Evolutionary conservation across 305 asterid species (phyloP), one percentile per base, ranked within the genome.

Genomic region (Solanum aculeatissimum): DNA sequence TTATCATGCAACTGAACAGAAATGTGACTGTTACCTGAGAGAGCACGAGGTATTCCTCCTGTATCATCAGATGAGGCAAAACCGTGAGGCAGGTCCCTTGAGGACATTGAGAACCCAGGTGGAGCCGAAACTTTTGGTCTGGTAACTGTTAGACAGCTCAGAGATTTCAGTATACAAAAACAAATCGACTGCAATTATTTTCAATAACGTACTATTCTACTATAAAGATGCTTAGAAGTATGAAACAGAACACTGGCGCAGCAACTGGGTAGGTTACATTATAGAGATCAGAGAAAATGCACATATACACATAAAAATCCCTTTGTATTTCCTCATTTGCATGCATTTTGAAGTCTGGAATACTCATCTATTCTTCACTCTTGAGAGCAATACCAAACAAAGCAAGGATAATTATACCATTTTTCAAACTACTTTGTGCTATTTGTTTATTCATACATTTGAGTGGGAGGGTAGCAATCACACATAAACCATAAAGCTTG

Each of bases 51-150:
- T 51, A 90, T 85, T 58, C 87, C 70, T 70, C 91, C 89, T 9
- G 88, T 85, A 85, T 93, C 91, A 78, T 92, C 95, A 51, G 87
- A 75, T 75, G 92, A 27, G 12, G 95, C 88, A 89, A 95, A 97
- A 55, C 99, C 97, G 8, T 96, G 98, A 79, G 96, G 98, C 71
- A 93, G 93, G 84, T 93, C 97, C 87, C 97, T 90, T n/a, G 90
- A 72, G 84, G 94, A 91, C 87, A 88, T 85, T 5, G 94, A 86
- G 89, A 95, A 94, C 42, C 99, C 98, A 57, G 98, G 98, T 2
- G 98, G 99, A 83, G 91, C 92, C 86, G 89, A 87, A 88, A 89
- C 87, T 86, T 91, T 98, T 87, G 93, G 70, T 88, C 93, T 94
- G 65, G 86, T 82, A 54, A 85, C 99, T 96, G 94, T 69, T 80